phyloP scores from a whole-genome alignment of 83 land plant genomes.

The Picea mariana region DNA sequence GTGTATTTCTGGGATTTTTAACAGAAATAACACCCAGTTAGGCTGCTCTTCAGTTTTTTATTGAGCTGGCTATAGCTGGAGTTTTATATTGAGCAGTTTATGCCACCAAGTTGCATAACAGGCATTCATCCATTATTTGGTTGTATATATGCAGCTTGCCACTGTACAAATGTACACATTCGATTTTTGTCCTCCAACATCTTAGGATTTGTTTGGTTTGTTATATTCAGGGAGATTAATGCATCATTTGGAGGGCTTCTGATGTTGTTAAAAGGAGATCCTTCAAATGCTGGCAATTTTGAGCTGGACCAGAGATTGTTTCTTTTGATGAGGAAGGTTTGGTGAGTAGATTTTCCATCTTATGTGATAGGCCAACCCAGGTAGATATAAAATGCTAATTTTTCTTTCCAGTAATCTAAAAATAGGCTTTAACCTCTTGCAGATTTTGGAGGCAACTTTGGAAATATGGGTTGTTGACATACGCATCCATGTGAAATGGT shows the following conservation, averaged over 20 bases:
- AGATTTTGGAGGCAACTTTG: neutral
- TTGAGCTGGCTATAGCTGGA: conserved; percentile 14
- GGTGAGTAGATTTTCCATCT: conserved; percentile 9
- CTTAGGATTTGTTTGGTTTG: too few species aligned
- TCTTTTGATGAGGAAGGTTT: conserved; percentile 52
- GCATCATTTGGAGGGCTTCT: conserved; percentile 68
- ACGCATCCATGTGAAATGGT: too few species aligned
- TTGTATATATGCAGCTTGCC: too few species aligned
- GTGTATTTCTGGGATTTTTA: too few species aligned
- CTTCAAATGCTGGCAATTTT: conserved; percentile 33
- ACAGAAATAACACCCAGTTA: too few species aligned
- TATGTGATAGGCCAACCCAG: neutral
- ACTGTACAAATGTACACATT: too few species aligned
- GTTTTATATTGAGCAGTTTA: too few species aligned
- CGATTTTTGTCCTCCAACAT: too few species aligned
- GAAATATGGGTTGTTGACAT: too few species aligned
- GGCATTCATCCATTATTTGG: too few species aligned
- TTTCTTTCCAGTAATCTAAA: neutral
- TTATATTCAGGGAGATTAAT: conserved; percentile 35
- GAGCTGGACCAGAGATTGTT: conserved; percentile 67
- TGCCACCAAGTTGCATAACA: too few species aligned
- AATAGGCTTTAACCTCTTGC: neutral
- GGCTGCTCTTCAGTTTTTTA: too few species aligned
- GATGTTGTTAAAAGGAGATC: conserved; percentile 54
- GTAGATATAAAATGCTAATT: neutral